Conservation (phyloP, 805 yeast genomes). For the Saccharomycopsis vini region DNA sequence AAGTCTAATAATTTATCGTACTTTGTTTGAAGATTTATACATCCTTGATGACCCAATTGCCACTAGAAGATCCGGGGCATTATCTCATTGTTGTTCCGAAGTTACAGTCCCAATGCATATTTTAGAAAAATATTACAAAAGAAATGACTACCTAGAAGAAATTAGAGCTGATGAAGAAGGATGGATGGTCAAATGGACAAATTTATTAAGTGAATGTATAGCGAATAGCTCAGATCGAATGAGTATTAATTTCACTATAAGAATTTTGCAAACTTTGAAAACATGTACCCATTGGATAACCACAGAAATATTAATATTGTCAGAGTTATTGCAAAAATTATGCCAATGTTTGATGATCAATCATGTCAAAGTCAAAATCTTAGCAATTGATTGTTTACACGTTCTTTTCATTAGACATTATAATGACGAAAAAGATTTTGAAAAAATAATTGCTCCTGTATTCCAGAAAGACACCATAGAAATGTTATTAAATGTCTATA, state of each 20-base stretch:
- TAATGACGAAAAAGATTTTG: constrained; percentile 56
- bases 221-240: constrained; percentile 22
- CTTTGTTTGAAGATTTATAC: constrained; percentile 88
- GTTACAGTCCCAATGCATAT: constrained; percentile 65
- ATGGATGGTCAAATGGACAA: constrained; percentile 80
- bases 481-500: constrained; percentile 57
- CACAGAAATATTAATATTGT: constrained; percentile 60
- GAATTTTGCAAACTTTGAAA: constrained; percentile 73
- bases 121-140: constrained; percentile 54
- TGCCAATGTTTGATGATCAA: constrained; percentile 49
- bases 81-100: constrained; percentile 78
- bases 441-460: constrained; percentile 68
- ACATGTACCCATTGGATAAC: constrained; percentile 88
- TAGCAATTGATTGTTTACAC: constrained; percentile 88
- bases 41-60: constrained; percentile 89
- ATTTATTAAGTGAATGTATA: constrained; percentile 38
- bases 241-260: constrained; percentile 45
- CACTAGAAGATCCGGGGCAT: constrained; percentile 61
- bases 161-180: constrained; percentile 72
- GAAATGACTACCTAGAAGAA: constrained; percentile 49
- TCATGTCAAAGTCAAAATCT: constrained; percentile 61
- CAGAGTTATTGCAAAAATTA: constrained; percentile 57
- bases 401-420: constrained; percentile 77
- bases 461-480: constrained; percentile 67
- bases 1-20: constrained; percentile 67